Percentiles rank a stretch among this genome's conserved stretches.
These are phyloP conservation scores for Plasmodium malariae DNA, from an alignment of 169 alveolate genomes.

Conservation along the genomic window DNA sequence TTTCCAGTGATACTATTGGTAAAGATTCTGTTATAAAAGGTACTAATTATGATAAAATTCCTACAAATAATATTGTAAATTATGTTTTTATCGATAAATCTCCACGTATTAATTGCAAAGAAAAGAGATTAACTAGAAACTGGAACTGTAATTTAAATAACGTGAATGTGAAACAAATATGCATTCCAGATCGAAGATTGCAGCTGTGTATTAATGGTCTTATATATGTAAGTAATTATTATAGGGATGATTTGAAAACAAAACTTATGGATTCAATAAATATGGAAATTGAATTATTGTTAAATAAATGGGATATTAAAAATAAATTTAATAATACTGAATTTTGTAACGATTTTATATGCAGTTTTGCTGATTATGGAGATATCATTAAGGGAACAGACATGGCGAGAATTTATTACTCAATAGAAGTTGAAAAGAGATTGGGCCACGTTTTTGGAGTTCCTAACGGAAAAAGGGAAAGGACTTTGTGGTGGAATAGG, in stretches of 20 bases:
- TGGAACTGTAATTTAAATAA: not conserved
- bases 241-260: not conserved
- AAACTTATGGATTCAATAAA: not conserved
- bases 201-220: not conserved
- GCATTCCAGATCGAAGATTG: not conserved
- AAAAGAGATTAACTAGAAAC: not conserved
- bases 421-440: not conserved
- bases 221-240: not conserved
- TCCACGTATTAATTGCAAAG: not conserved
- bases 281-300: not conserved
- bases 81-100: not conserved
- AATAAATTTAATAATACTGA: not conserved
- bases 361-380: constrained; percentile 1
- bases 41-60: not conserved
- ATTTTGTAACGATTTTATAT: not conserved
- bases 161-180: not conserved
- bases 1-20: not conserved
- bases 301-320: not conserved
- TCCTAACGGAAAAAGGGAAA: not conserved
- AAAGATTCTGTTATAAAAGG: not conserved
- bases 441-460: not conserved
- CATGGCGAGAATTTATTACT: not conserved
- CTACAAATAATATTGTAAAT: not conserved
- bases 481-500: not conserved
- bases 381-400: constrained; percentile 2